phyloP scores from a whole-genome alignment of 345 rosid genomes.

The Gossypium australe region DNA sequence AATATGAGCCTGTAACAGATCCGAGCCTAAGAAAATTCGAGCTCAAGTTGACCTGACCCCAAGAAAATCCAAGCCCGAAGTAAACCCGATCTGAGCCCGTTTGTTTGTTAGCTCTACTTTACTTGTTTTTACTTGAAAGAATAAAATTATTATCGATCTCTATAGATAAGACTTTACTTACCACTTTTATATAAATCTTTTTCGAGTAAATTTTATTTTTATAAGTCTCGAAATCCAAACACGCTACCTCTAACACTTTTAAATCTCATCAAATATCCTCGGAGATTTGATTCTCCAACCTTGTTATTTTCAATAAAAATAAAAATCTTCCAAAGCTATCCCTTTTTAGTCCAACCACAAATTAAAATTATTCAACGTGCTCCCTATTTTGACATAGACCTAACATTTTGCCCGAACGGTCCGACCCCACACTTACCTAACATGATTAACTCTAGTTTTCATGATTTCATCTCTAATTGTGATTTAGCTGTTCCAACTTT shows the following conservation, averaged over 20 bases:
- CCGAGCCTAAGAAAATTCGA: no score
- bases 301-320: not conserved
- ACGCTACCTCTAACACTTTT: conserved; percentile 4
- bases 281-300: conserved; percentile 29
- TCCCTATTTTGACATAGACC: conserved; percentile 22
- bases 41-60: no score
- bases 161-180: no score
- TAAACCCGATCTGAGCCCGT: no score
- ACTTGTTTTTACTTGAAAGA: no score
- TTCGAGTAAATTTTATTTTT: no score
- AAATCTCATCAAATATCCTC: conserved; percentile 18
- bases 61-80: no score
- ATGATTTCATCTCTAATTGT: not conserved
- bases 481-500: not conserved
- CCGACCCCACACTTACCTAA: conserved; percentile 30
- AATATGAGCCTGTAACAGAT: no score
- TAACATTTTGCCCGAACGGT: conserved; percentile 21
- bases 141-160: no score
- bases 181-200: no score
- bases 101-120: no score
- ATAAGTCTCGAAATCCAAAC: no score
- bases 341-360: conserved; percentile 16
- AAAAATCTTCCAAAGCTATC: conserved; percentile 12
- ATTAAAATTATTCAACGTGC: conserved; percentile 18
- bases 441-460: conserved; percentile 10